phyloP scores from a whole-genome alignment of 179 eudicot species.

The Sideroxylon spinosum region DNA sequence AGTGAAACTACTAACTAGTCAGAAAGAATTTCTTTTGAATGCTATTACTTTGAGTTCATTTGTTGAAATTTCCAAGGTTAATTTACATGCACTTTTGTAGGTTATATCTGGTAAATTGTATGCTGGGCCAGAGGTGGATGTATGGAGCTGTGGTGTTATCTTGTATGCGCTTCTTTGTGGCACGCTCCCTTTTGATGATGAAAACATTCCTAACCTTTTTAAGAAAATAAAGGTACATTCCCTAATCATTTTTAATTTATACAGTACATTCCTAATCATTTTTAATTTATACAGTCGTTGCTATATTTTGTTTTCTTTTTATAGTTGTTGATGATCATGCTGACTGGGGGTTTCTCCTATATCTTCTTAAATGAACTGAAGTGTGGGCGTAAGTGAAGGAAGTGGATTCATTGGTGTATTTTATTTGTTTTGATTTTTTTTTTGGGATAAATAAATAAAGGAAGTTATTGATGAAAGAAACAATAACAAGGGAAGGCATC shows the following conservation, averaged over 20 bases:
- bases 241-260: background rate
- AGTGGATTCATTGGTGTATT: no score
- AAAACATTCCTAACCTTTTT: conserved; percentile 84
- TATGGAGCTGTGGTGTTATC: conserved; percentile 98
- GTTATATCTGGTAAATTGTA: conserved; percentile 90
- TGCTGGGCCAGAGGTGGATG: conserved; percentile 99
- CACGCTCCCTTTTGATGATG: conserved; percentile 94
- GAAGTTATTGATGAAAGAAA: no score
- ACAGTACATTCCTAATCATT: no score
- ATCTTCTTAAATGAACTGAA: no score
- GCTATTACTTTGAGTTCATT: background rate
- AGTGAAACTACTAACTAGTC: background rate
- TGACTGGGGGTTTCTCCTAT: no score
- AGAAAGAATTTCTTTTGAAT: background rate
- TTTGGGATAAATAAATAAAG: no score
- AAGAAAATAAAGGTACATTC: conserved; percentile 81
- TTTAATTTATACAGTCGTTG: background rate
- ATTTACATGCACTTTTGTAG: conserved; percentile 26
- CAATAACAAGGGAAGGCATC: no score
- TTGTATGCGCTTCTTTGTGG: conserved; percentile 97
- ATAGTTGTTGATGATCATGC: no score
- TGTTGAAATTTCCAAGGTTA: background rate
- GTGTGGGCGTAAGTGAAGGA: no score
- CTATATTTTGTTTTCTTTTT: no score
- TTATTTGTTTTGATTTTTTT: no score